These are phyloP conservation scores for Naganishia liquefaciens DNA, from an alignment of 1,284 basidiomycete genomes.

Conservation along the genomic window DNA sequence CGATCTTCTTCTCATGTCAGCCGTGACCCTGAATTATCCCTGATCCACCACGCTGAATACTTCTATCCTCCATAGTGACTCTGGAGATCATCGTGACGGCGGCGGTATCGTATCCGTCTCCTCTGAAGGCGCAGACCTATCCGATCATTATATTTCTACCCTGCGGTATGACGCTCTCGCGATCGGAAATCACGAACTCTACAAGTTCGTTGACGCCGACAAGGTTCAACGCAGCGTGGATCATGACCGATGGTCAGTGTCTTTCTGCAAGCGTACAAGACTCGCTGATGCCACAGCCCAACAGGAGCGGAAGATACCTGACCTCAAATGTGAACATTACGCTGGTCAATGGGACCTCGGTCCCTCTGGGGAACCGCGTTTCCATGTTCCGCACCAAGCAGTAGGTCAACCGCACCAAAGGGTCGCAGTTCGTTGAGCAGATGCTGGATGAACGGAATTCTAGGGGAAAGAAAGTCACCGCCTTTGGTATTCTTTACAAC, in stretches of 20 bases:
- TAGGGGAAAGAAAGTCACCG: constrained; percentile 68
- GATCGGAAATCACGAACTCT: constrained; percentile 88
- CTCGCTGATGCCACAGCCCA: not conserved
- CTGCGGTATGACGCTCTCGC: constrained; percentile 80
- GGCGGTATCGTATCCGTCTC: constrained; percentile 43
- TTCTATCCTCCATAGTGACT: constrained; percentile 37
- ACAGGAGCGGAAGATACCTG: constrained; percentile 71
- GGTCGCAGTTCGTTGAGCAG: not conserved
- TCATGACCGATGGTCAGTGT: constrained; percentile 42
- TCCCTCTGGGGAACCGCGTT: constrained; percentile 60
- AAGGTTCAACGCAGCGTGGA: constrained; percentile 58
- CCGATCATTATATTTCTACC: constrained; percentile 72
- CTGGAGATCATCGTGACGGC: constrained; percentile 72
- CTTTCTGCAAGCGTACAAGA: constrained; percentile 42
- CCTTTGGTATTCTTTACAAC: constrained; percentile 76
- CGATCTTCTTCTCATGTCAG: constrained; percentile 48
- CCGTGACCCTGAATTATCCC: not conserved
- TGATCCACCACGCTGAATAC: too few species aligned
- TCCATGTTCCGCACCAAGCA: constrained; percentile 73
- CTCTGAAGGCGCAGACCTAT: constrained; percentile 64
- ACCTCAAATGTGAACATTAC: constrained; percentile 85
- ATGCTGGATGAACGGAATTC: not conserved
- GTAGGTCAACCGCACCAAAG: constrained; percentile 54
- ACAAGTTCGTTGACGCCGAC: constrained; percentile 71
- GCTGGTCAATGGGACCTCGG: constrained; percentile 57